Base-by-base conservation (phyloP, 1,284 basidiomycete genomes). In the Cryptococcus sp. region DNA sequence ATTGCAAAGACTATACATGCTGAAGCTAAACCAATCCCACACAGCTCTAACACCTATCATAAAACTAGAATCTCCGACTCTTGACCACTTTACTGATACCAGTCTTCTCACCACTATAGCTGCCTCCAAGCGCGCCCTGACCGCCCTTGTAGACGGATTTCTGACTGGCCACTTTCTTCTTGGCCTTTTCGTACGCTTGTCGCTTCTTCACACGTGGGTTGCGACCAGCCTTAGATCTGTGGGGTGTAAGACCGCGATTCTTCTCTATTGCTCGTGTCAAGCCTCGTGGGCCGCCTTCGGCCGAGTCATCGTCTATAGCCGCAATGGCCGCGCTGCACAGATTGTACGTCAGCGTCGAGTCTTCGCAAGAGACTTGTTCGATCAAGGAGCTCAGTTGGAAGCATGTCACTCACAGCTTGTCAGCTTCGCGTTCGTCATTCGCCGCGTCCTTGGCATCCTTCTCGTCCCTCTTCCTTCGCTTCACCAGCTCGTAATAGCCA, bases 131-230 rank as follows among this genome's bases (percentile, higher is more conserved):
- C 7, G 78, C 75, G 13, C 73, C 83, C 59, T 90, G 80, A 38
- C 91, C 90, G 60, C 91, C 91, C 77, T 90, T 93, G 84, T 86
- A 96, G 25, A 93, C 84, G 20, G 92, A 87, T 75, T 91, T 88
- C 78, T 93, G 91, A 30, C 89, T 92, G 25, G 87, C 82, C 19
- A 96, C 82, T 79, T 88, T 92, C 82, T 90, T 91, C 83, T 94
- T 90, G 60, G 93, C 93, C 80, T 95, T 89, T 72, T 93, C 93
- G 82, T 88, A 97, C 71, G 86, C 88, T 77, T 88, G 83, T 50
- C 90, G 85, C 79, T 97, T 97, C 85, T 96, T 97, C 79, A 97
- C 93, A 68, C 93, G 87, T 35, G 93, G 93, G 80, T 97, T 97
- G 66, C 93, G 90, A 42, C 91, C 90, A 54, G 79, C 72, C 80